These are phyloP conservation scores for Neoscytalidium dimidiatum DNA, from an alignment of 2,329 filamentous ascomycete genomes.

Conservation along the genomic window DNA sequence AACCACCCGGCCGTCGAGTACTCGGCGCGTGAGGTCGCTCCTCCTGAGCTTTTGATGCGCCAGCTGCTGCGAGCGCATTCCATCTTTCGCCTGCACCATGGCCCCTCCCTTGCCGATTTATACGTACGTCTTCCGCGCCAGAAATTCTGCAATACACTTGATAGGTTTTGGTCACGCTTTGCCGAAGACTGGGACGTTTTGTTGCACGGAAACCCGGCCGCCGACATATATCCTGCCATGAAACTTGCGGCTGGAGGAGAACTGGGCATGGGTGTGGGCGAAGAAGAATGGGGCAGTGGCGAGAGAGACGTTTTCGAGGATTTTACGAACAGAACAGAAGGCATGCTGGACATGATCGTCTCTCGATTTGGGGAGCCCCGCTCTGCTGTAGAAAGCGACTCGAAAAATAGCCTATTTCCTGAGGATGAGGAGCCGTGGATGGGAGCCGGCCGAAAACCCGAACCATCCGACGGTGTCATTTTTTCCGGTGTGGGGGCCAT, in stretches of 20 bases:
- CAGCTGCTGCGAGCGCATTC: slow-evolving; percentile 82
- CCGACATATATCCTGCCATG: slow-evolving; percentile 77
- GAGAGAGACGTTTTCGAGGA: slow-evolving; percentile 92
- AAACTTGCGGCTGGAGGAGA: slow-evolving; percentile 90
- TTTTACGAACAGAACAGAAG: slow-evolving; percentile 76
- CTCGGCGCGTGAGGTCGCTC: slow-evolving; percentile 87
- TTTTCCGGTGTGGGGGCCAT: slow-evolving; percentile 80
- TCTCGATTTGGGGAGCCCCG: slow-evolving; percentile 74
- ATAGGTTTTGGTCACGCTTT: slow-evolving; percentile 78
- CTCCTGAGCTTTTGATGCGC: slow-evolving; percentile 72
- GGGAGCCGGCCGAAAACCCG: slow-evolving; percentile 67
- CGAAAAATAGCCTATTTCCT: slow-evolving; percentile 22
- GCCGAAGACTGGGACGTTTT: slow-evolving; percentile 78
- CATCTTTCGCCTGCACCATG: slow-evolving; percentile 87
- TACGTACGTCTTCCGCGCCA: slow-evolving; percentile 65
- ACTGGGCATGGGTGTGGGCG: slow-evolving; percentile 89
- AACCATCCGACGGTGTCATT: slow-evolving; percentile 77
- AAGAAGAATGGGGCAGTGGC: slow-evolving; percentile 91
- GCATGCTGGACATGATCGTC: slow-evolving; percentile 84
- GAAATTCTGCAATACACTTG: slow-evolving; percentile 71
- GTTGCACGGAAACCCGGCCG: slow-evolving; percentile 83
- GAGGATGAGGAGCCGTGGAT: slow-evolving; percentile 62
- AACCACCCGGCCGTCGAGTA: slow-evolving; percentile 65
- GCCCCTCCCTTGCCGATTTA: slow-evolving; percentile 69
- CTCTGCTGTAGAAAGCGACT: slow-evolving; percentile 25